Evolutionary conservation across 768 basidiomycete genomes (phyloP).

Genomic region (Trametes punicea): DNA sequence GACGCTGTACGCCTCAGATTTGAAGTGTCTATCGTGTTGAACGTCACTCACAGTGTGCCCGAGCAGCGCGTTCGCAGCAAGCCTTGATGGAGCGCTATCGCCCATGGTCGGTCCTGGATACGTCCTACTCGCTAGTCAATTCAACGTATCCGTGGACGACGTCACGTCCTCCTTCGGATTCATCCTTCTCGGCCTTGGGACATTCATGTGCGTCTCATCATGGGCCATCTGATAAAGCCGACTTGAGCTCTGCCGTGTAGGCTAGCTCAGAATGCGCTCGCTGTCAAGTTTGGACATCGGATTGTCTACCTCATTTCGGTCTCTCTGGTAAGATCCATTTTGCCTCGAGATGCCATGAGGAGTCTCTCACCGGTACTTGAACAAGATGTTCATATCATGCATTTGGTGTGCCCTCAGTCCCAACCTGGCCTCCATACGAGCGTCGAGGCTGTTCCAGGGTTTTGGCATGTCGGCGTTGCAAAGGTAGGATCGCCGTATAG

Average conservation of each 20-base stretch:
- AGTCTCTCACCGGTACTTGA: neutral
- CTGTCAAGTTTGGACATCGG: slow-evolving; percentile 44
- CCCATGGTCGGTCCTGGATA: slow-evolving; percentile 44
- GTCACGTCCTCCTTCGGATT: slow-evolving; percentile 42
- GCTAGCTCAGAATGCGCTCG: slow-evolving; percentile 38
- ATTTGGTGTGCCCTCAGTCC: slow-evolving; percentile 45
- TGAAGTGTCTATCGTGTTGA: no score
- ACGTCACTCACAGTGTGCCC: neutral
- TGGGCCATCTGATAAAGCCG: neutral
- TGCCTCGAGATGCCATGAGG: neutral
- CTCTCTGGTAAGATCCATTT: slow-evolving; percentile 29
- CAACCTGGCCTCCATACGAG: slow-evolving; percentile 39
- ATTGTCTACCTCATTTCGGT: slow-evolving; percentile 43
- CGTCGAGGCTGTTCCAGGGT: slow-evolving; percentile 44
- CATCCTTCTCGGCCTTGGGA: slow-evolving; percentile 40
- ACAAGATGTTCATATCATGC: slow-evolving; percentile 42
- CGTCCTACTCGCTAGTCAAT: slow-evolving; percentile 38
- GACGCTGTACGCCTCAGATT: slow-evolving; percentile 33
- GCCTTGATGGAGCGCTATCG: slow-evolving; percentile 41
- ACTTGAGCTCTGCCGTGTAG: slow-evolving; percentile 17
- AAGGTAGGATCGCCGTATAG: slow-evolving; percentile 26
- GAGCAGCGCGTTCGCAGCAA: slow-evolving; percentile 39
- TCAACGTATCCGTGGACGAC: slow-evolving; percentile 40
- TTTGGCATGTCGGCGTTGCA: slow-evolving; percentile 44
- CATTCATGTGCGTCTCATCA: slow-evolving; percentile 35